Percentiles rank a stretch among this genome's conserved stretches.
phyloP scores from a whole-genome alignment of 768 basidiomycete genomes.

The Chalciporus pseudorubinellus region DNA sequence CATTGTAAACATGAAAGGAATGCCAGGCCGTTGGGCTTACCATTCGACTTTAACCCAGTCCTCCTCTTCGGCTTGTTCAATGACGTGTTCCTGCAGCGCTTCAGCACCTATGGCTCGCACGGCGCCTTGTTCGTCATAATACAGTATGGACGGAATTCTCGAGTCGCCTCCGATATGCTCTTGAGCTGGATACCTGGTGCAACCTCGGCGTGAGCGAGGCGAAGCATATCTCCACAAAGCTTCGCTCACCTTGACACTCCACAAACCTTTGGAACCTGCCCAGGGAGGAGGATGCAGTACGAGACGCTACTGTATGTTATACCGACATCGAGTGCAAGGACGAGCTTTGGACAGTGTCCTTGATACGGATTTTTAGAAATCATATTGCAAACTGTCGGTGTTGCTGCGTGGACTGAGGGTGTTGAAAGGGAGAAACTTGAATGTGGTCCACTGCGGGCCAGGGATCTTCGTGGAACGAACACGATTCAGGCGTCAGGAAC shows the following conservation, averaged over 20 bases:
- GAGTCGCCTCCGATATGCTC: constrained; percentile 43
- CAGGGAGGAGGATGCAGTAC: constrained; percentile 37
- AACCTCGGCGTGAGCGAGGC: neutral
- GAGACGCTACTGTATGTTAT: constrained; percentile 44
- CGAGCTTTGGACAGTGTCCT: constrained; percentile 40
- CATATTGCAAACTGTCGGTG: constrained; percentile 20
- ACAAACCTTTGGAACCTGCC: constrained; percentile 29
- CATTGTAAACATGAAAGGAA: neutral
- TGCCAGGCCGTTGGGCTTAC: constrained; percentile 18
- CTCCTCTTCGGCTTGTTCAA: constrained; percentile 40
- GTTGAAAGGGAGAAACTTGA: neutral
- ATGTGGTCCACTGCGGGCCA: neutral
- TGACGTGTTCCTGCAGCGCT: constrained; percentile 32
- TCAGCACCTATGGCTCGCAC: constrained; percentile 46
- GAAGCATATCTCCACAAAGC: neutral
- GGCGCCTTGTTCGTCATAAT: constrained; percentile 42
- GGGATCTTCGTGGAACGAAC: too few species aligned
- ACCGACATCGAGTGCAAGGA: constrained; percentile 44
- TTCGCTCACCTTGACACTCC: constrained; percentile 26
- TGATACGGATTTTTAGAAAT: constrained; percentile 29
- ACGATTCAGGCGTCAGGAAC: too few species aligned
- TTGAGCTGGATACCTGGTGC: constrained; percentile 44
- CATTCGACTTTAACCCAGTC: constrained; percentile 39
- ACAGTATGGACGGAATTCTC: constrained; percentile 49
- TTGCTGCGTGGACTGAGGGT: neutral